Conservation (phyloP, 305 asterid species). For the Ilex paraguariensis region DNA sequence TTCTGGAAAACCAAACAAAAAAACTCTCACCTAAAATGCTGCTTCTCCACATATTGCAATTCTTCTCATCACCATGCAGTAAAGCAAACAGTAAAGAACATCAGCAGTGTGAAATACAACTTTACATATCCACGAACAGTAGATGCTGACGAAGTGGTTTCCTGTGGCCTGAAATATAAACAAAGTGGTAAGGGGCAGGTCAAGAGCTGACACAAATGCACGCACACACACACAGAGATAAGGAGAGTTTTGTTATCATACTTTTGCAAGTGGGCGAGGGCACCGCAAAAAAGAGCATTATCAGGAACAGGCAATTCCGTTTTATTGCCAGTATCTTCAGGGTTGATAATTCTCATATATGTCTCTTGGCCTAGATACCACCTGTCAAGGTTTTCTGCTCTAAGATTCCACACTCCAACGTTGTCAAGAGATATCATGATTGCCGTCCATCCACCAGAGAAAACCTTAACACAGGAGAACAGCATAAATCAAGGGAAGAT, state of each 20-base stretch:
- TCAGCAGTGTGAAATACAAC: slow-evolving; percentile 22
- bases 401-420: slow-evolving; percentile 89
- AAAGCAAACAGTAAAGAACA: slow-evolving; percentile 13
- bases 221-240: neutral
- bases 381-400: slow-evolving; percentile 86
- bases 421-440: slow-evolving; percentile 67
- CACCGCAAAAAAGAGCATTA: slow-evolving; percentile 87
- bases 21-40: too few species aligned
- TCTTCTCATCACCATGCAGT: too few species aligned
- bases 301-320: slow-evolving; percentile 73
- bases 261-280: slow-evolving; percentile 61
- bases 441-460: slow-evolving; percentile 93
- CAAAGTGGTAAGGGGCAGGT: neutral
- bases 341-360: slow-evolving; percentile 73
- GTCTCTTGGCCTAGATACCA: slow-evolving; percentile 99
- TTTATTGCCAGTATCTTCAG: slow-evolving; percentile 63
- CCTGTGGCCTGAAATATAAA: slow-evolving; percentile 50
- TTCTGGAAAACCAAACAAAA: too few species aligned
- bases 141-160: slow-evolving; percentile 29
- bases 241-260: slow-evolving; percentile 9
- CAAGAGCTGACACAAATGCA: neutral
- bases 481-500: too few species aligned
- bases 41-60: too few species aligned
- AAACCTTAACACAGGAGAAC: slow-evolving; percentile 36
- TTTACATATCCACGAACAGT: slow-evolving; percentile 26